A percentile compares a stretch with the other conserved stretches of the same genome.
Evolutionary conservation across 2,329 filamentous ascomycete species (phyloP).

Genomic region (Cordyceps cateniannulata): DNA sequence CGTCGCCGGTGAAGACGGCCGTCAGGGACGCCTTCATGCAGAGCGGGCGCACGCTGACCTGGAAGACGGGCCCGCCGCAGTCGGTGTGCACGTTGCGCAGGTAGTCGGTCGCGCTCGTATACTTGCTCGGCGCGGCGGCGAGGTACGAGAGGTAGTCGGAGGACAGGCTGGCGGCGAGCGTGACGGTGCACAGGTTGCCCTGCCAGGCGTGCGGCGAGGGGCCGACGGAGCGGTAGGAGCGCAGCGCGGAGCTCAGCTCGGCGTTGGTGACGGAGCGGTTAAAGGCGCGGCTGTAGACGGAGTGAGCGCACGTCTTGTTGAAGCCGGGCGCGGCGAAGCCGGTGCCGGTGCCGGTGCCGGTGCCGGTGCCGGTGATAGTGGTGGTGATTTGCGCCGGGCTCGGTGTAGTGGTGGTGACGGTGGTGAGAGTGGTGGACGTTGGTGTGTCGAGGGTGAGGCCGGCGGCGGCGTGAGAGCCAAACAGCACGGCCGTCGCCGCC

Average conservation of each 20-base stretch:
- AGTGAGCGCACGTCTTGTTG: constrained; percentile 5
- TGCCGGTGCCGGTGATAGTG: not conserved
- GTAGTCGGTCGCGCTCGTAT: constrained; percentile 2
- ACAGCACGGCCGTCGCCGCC: not conserved
- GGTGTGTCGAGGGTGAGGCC: not conserved
- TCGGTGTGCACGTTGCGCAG: not conserved
- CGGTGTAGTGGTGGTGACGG: not conserved
- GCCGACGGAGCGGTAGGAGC: not conserved
- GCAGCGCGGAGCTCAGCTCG: not conserved
- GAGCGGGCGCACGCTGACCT: not conserved
- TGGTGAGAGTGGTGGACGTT: not conserved
- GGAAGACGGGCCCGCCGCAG: constrained; percentile 1
- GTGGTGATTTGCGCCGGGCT: not conserved
- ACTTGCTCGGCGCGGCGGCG: not conserved
- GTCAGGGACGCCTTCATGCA: not conserved
- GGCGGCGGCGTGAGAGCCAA: not conserved
- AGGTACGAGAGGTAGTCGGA: not conserved
- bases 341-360: not conserved
- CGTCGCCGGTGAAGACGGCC: constrained; percentile 2
- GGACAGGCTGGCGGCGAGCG: constrained; percentile 1
- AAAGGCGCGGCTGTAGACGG: not conserved
- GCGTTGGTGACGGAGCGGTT: not conserved
- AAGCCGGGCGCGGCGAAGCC: not conserved
- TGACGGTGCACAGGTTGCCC: constrained; percentile 8
- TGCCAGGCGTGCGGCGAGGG: not conserved